Base-by-base conservation (phyloP, 129 eudicot species). In the Saposhnikovia divaricata region DNA sequence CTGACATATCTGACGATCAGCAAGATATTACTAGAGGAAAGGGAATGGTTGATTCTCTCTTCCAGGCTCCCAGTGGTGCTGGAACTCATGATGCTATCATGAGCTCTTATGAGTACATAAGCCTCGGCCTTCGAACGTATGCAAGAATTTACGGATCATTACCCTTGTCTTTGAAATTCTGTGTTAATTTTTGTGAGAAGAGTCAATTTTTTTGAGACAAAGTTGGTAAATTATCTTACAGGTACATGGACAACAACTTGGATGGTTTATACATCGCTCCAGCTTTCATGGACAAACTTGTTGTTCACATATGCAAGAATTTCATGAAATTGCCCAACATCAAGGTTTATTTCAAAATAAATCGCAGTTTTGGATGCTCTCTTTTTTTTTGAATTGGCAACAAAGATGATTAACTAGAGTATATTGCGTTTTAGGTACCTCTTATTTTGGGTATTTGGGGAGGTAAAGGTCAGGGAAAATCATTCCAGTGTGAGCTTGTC, bases 391-490 rank as follows among this genome's bases (percentile, higher is more conserved):
- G 18, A 34, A 55, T 69, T 46, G 46, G 18, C 43, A 6, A 53
- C 46, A 15, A 19, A 45, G 63, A 76, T 47, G 75, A 45, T 53
- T 2, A 28, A 59, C 42, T 23, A 1, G 38, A 76, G 11, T 55
- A 43, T 53, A 12, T 69, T 12, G 19, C 69, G 65, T 25, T 28
- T 57, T 72, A 93, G 98, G 89, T 95, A 86, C 98, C 98, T 47
- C 90, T 95, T 8, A 95, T 95, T 84, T 89, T 95, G 92, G 98
- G 98, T 89, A 85, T 92, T 3, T 95, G 97, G 98, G 98, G 98
- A 87, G 98, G 98, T 70, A 95, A 95, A 89, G 98, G 98, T 80
- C 98, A 95, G 83, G 98, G 98, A 3, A 95, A 95, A 89, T 92
- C 98, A 42, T 95, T 95, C 89, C 98, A 95, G 72, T 90, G 96